A percentile compares a stretch with the other conserved stretches of the same genome.
phyloP scores from a whole-genome alignment of 768 basidiomycete species.

The Lactarius indigo region DNA sequence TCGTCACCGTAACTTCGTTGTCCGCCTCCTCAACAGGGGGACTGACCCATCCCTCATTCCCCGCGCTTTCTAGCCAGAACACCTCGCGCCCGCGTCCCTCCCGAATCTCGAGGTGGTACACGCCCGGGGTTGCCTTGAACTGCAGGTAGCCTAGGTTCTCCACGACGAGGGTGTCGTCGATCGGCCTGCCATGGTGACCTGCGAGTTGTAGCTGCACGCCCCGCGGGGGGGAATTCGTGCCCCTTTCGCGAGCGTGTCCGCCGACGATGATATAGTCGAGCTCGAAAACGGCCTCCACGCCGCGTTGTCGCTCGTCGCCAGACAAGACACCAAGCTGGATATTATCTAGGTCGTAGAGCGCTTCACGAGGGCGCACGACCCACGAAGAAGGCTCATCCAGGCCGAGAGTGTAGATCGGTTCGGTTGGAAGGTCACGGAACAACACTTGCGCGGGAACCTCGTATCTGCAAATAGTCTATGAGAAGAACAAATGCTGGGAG shows the following conservation, averaged over 20 bases:
- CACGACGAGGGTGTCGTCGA: slow-evolving; percentile 90
- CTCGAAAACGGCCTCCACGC: slow-evolving; percentile 76
- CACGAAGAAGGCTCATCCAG: slow-evolving; percentile 91
- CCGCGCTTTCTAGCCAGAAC: slow-evolving; percentile 79
- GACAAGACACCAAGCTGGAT: slow-evolving; percentile 74
- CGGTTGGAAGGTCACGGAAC: slow-evolving; percentile 72
- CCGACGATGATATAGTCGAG: slow-evolving; percentile 92
- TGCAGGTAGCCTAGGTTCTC: slow-evolving; percentile 96
- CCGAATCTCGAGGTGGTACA: slow-evolving; percentile 79
- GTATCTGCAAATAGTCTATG: slow-evolving; percentile 36
- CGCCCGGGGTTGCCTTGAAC: slow-evolving; percentile 90
- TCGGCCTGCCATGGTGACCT: slow-evolving; percentile 36
- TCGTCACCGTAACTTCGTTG: slow-evolving; percentile 74
- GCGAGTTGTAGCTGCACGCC: slow-evolving; percentile 88
- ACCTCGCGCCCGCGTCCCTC: slow-evolving; percentile 78
- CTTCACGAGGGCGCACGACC: slow-evolving; percentile 88
- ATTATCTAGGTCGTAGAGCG: slow-evolving; percentile 93
- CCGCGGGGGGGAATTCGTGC: slow-evolving; percentile 67
- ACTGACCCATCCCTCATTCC: slow-evolving; percentile 88
- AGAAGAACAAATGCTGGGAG: background rate
- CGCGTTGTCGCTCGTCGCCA: slow-evolving; percentile 45
- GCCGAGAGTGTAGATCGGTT: slow-evolving; percentile 90
- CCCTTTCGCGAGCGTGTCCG: slow-evolving; percentile 83
- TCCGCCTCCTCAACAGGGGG: slow-evolving; percentile 64
- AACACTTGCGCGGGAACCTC: slow-evolving; percentile 55